Base-by-base conservation (phyloP, 208 protist genomes). In the Phytomonas francai region DNA sequence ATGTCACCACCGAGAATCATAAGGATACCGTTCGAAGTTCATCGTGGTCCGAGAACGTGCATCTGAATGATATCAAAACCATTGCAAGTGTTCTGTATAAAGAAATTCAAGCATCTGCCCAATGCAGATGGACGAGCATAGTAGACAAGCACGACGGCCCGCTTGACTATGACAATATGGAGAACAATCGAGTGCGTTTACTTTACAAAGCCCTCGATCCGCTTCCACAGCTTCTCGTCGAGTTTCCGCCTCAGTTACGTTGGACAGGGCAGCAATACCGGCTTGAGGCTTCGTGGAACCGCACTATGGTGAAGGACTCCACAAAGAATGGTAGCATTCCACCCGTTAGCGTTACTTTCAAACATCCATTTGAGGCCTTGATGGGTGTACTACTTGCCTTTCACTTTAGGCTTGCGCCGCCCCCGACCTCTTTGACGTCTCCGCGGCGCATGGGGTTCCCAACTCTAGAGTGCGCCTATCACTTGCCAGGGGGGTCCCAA, bases 281-380 rank as follows among this genome's bases (percentile, higher is more conserved):
- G 0, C 54, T 83, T 45, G 39, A 45, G 39, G 39, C 8, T 45
- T 14, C 39, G 19, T 14, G 8, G 39, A 45, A 45, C 11, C 1
- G 12, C 39, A 2, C 11, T 14, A 45, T 45, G 39, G 11, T 45
- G 39, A 14, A 16, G 11, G 9, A 14, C 2, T 45, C 8, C 39
- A 45, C 12, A 14, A 45, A 9, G 34, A 39, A 9, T 3, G 9
- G 3, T 39, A 9, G 34, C 39, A 22, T 45, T 7, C 9, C 39
- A 45, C 11, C 0, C 51, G 25, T 36, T 25, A 54, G 8, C 31
- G 29, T 30, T 36, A 11, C 65, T 62, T 27, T 28, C 27, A 62
- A 74, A 28, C 82, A 88, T 60, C 82, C 82, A 11, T 63, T 84
- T 5, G 76, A 88, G 54, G 75, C 76, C 5, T 67, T 88, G 4